Base-by-base conservation (phyloP, 164 flowering plant species). In the Piper betle region DNA sequence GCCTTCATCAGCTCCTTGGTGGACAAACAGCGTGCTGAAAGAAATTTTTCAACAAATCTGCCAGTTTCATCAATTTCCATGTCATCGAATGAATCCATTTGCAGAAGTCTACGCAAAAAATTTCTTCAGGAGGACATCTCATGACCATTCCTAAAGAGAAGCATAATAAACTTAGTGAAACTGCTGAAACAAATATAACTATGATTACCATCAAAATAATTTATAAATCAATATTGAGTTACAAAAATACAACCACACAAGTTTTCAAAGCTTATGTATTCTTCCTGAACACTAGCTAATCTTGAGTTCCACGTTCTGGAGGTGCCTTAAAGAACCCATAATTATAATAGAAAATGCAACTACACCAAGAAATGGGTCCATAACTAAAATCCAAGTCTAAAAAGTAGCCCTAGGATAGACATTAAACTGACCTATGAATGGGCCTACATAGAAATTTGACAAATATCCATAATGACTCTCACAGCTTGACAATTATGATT, bases 111-210 rank as follows among this genome's bases (percentile, higher is more conserved):
- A 69, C 79, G 82, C 43, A 94, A 87, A 75, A 91, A 41, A 81
- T 84, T 63, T 88, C 84, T 71, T 91, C 97, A 16, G 82, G 72
- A 54, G 86, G 75, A 72, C 96, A 85, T 10, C 88, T 77, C 37
- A 90, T 83, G 66, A 77, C 69, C 54, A 77, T 73, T 74, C 88
- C 97, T 91, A 65, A 65, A 62, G 55, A 38, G 50, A 43, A 55
- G 39, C 4, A 11, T 38, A 55, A 55, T 11, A 55, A 55, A 11
- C 37, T 25, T 38, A 25, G 15, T 8, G 15, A 4, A 53, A 17
- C n/a, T 53, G 19, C 8, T 16, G 13, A 10, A n/a, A 33, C 4
- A 17, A 25, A 55, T 12, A 25, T 55, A 38, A 25, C 33, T 25
- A 6, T 25, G 25, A 39, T 38, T 39, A 33, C 38, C 25, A 33